A percentile compares a stretch with the other conserved stretches of the same genome.
Conservation (phyloP, 1,284 basidiomycete genomes). For the Peniophora sp. region DNA sequence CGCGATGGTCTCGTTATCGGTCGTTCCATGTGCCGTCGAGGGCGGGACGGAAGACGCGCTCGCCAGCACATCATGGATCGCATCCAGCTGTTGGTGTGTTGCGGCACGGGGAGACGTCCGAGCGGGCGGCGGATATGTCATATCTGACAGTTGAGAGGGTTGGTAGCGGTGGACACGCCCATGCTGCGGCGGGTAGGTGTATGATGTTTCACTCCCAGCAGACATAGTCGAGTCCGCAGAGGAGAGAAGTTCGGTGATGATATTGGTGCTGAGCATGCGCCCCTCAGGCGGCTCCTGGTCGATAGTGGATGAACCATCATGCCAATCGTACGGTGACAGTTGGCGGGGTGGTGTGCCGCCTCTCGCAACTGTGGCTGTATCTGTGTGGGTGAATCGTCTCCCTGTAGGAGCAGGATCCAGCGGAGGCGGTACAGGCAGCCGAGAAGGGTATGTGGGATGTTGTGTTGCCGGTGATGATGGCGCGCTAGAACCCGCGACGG, state of each 20-base stretch:
- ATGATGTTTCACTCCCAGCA: constrained; percentile 23
- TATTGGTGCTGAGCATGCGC: constrained; percentile 47
- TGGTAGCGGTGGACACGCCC: background rate
- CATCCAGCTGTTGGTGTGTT: constrained; percentile 1
- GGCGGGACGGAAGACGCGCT: background rate
- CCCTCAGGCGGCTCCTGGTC: constrained; percentile 49
- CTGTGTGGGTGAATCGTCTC: constrained; percentile 4
- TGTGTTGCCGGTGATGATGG: background rate
- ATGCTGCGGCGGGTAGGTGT: background rate
- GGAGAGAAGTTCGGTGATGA: constrained; percentile 51
- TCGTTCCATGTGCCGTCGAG: background rate
- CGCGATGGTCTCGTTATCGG: constrained; percentile 1
- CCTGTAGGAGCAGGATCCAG: background rate
- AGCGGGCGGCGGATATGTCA: constrained; percentile 39
- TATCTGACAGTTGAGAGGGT: constrained; percentile 26
- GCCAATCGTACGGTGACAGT: constrained; percentile 40
- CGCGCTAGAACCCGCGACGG: background rate
- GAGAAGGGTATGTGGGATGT: background rate
- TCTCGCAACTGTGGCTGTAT: background rate
- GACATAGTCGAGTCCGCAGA: constrained; percentile 7
- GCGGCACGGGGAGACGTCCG: constrained; percentile 3
- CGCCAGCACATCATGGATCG: background rate
- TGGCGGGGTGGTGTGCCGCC: constrained; percentile 4
- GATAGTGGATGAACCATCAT: constrained; percentile 53
- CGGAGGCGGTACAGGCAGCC: background rate